Evolutionary conservation across 495 filamentous ascomycete species (phyloP), one percentile per base, ranked within the genome.

Genomic region (Bacidia gigantensis): DNA sequence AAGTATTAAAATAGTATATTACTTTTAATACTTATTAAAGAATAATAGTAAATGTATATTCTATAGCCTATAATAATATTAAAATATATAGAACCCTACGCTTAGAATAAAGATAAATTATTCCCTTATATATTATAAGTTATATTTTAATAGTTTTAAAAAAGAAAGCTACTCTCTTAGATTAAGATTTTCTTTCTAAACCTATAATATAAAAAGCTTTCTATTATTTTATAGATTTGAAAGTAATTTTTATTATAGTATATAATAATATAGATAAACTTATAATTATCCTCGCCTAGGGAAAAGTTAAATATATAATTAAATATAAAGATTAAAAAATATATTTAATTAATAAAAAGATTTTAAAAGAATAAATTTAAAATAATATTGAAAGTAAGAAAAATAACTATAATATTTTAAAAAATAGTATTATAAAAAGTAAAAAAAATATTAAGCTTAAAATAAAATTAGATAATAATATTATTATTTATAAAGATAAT

Each of bases 261-360:
- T n/a, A 52, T 10, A 18, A 52, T 24, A 26, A 7, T 7, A 44
- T n/a, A 7, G 20, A 23, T n/a, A 17, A 46, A 22, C 46, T 44
- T 46, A 49, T 52, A 48, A 18, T 48, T 48, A 48, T 52, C 39
- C 46, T 49, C 14, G 10, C 11, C 7, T n/a, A 44, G 26, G 21
- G 11, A 44, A 3, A 18, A 52, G 17, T 46, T 32, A 21, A 41
- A 18, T 44, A 44, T 52, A 32, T 23, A 5, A 5, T 25, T 23
- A 48, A 25, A 48, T 52, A 44, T 46, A 44, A 44, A 3, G 21
- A 26, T 24, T n/a, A 26, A 18, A 44, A 52, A 44, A 17, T 22
- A 46, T 52, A 52, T 43, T 52, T 46, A 21, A 52, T 46, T 23
- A 20, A 24, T 46, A 11, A 23, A 20, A 26, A 44, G 46, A 49